Conservation (phyloP, 257 asterid genomes). For the Mitragyna speciosa region DNA sequence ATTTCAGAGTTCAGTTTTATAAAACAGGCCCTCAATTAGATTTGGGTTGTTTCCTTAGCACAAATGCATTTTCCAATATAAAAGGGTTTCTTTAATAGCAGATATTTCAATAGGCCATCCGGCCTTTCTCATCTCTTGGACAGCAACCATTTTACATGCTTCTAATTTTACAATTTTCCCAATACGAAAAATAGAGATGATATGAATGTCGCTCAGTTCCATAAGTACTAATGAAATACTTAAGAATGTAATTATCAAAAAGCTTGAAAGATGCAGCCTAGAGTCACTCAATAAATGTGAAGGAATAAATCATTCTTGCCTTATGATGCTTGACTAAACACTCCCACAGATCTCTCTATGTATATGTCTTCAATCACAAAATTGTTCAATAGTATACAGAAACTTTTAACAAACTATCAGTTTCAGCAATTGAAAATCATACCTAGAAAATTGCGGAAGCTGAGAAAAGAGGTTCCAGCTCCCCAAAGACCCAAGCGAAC, state of each 20-base stretch:
- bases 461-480: conserved; percentile 82
- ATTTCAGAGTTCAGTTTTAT: too few relatives aligned
- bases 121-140: background rate
- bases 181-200: background rate
- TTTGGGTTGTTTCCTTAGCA: too few relatives aligned
- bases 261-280: background rate
- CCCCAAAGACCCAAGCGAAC: conserved; percentile 99
- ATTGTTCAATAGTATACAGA: background rate
- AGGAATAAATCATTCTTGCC: background rate
- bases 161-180: background rate
- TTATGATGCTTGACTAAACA: background rate
- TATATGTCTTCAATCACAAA: background rate
- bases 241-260: too few relatives aligned
- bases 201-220: background rate
- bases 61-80: background rate
- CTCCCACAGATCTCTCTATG: background rate
- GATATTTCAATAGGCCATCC: background rate
- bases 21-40: too few relatives aligned
- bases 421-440: conserved; percentile 24
- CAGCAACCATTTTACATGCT: conserved; percentile 1
- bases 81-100: background rate
- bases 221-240: too few relatives aligned
- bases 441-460: conserved; percentile 90
- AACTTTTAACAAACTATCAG: conserved; percentile 13
- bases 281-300: background rate